A percentile compares a stretch with the other conserved stretches of the same genome.
Evolutionary conservation across 192 early-diverging fungal species (phyloP).

Genomic region (Coemansia sp.): DNA sequence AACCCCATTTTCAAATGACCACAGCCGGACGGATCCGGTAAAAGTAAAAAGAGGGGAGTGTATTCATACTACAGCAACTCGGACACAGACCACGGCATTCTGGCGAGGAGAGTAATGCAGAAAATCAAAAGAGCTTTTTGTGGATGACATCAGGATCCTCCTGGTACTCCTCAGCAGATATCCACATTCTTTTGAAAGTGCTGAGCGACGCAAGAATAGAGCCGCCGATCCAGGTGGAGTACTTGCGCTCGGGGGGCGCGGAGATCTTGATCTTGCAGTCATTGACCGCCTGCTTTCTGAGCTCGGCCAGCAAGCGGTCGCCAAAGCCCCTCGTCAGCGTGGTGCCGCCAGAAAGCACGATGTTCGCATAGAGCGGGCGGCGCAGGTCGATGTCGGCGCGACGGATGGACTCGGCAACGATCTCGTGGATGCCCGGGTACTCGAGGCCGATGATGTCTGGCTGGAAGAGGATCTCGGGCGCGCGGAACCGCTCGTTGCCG

Average conservation of each 20-base stretch:
- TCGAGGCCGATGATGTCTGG: constrained; percentile 93
- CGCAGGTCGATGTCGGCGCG: constrained; percentile 94
- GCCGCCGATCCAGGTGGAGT: constrained; percentile 98
- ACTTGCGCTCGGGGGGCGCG: constrained; percentile 96
- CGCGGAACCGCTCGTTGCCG: constrained; percentile 88
- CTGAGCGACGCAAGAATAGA: constrained; percentile 92
- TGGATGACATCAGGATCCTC: constrained; percentile 95
- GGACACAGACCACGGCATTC: too few species aligned
- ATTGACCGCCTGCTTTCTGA: constrained; percentile 85
- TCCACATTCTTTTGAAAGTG: constrained; percentile 99
- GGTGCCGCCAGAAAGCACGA: constrained; percentile 97
- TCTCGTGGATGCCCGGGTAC: constrained; percentile 90
- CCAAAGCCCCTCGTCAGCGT: constrained; percentile 92
- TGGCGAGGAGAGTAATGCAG: too few species aligned
- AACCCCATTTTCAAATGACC: background rate
- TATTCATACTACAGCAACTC: background rate
- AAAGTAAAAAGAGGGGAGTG: background rate
- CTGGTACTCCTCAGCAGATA: constrained; percentile 95
- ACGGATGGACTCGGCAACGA: constrained; percentile 89
- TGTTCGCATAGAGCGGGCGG: constrained; percentile 80
- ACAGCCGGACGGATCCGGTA: background rate
- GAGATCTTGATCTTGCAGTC: constrained; percentile 98
- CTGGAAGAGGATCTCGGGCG: constrained; percentile 94
- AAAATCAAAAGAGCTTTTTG: constrained; percentile 69
- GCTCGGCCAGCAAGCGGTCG: constrained; percentile 86